Percentiles rank a stretch among this genome's conserved stretches.
Evolutionary conservation across 169 alveolate species (phyloP).

Genomic region (Plasmodium coatneyi): DNA sequence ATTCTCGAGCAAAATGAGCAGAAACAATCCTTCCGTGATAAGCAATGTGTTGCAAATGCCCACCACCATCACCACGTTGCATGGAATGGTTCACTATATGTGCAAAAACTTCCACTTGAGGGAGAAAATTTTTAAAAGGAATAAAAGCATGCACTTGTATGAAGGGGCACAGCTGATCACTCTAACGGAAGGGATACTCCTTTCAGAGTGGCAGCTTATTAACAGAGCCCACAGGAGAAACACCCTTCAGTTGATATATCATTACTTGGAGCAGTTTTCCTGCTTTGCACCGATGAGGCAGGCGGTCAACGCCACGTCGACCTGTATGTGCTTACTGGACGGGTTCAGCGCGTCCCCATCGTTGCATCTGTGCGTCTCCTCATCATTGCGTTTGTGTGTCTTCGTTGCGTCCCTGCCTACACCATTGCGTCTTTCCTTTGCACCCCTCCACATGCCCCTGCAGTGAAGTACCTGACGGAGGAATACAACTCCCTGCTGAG

Average conservation of each 20-base stretch:
- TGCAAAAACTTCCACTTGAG: not conserved
- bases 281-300: slow-evolving; percentile 8
- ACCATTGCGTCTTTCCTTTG: not conserved
- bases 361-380: not conserved
- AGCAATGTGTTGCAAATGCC: slow-evolving; percentile 23
- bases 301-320: slow-evolving; percentile 27
- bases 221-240: slow-evolving; percentile 4
- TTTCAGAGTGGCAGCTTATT: slow-evolving; percentile 4
- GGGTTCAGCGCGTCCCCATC: not conserved
- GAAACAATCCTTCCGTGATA: slow-evolving; percentile 10
- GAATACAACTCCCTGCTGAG: slow-evolving; percentile 39
- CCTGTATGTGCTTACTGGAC: not conserved
- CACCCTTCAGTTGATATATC: not conserved
- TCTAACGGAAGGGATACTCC: slow-evolving; percentile 2
- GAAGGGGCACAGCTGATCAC: slow-evolving; percentile 12
- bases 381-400: not conserved
- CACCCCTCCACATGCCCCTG: not conserved
- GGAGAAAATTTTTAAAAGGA: slow-evolving; percentile 9
- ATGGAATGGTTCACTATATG: slow-evolving; percentile 3
- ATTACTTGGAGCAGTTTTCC: slow-evolving; percentile 10
- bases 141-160: slow-evolving; percentile 4
- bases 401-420: not conserved
- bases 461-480: slow-evolving; percentile 49
- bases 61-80: not conserved
- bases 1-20: not conserved